Conservation (phyloP, 768 basidiomycete genomes). For the Termitomyces sp. region DNA sequence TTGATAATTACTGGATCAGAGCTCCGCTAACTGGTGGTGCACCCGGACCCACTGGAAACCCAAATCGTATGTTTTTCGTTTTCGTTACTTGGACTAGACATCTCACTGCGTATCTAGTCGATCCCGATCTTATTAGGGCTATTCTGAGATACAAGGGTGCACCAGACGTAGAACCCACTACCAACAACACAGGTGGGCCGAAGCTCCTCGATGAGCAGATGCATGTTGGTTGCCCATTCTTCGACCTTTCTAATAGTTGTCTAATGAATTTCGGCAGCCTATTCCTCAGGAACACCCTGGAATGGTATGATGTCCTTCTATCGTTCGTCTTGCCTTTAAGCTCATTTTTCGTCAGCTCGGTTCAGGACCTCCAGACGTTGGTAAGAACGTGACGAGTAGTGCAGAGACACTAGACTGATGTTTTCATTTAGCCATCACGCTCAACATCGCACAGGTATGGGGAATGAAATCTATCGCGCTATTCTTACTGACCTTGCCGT, state of each 20-base stretch:
- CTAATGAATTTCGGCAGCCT: constrained; percentile 6
- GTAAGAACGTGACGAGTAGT: constrained; percentile 3
- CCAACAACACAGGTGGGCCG: constrained; percentile 11
- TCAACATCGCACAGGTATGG: constrained; percentile 17
- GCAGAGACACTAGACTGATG: neutral
- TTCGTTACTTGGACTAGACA: neutral
- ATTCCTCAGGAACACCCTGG: constrained; percentile 15
- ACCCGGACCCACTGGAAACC: constrained; percentile 15
- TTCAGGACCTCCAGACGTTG: constrained; percentile 13
- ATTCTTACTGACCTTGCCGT: neutral
- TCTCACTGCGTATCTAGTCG: constrained; percentile 6
- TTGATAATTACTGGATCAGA: constrained; percentile 43
- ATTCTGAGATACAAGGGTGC: constrained; percentile 31
- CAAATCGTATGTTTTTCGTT: constrained; percentile 15
- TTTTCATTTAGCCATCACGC: constrained; percentile 11
- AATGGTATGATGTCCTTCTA: neutral
- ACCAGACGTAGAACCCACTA: constrained; percentile 21
- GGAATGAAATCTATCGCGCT: neutral
- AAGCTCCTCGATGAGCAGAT: constrained; percentile 19
- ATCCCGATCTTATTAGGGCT: constrained; percentile 24
- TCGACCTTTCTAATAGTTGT: neutral
- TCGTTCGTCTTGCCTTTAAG: neutral
- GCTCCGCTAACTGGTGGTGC: constrained; percentile 21
- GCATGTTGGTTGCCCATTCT: constrained; percentile 15
- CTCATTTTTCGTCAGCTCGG: constrained; percentile 13